Percentiles rank a stretch among this genome's conserved stretches.
These are phyloP conservation scores for Isatis tinctoria DNA, from an alignment of 345 rosid species.

Conservation along the genomic window DNA sequence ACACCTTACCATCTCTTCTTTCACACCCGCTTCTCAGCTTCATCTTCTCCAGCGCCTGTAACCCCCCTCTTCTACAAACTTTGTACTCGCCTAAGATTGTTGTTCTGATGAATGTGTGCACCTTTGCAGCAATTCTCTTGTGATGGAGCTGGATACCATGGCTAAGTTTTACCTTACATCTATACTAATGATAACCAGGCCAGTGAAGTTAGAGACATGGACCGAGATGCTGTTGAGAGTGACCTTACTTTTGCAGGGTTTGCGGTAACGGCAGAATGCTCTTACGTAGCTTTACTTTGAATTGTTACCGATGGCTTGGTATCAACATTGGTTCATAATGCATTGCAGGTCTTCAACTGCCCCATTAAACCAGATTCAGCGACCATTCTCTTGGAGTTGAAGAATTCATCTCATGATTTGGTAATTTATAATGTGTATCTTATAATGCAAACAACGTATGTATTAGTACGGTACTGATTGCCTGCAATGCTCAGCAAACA, in stretches of 20 bases:
- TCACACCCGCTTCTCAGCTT: slow-evolving; percentile 79
- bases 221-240: slow-evolving; percentile 82
- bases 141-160: slow-evolving; percentile 83
- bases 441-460: neutral
- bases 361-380: slow-evolving; percentile 97
- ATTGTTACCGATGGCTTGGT: neutral
- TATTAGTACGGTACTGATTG: neutral
- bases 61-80: slow-evolving; percentile 48
- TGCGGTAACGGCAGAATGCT: slow-evolving; percentile 47
- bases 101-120: neutral
- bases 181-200: slow-evolving; percentile 60
- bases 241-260: too few species aligned
- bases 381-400: slow-evolving; percentile 67
- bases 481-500: neutral
- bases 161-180: slow-evolving; percentile 14
- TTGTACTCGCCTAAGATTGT: neutral
- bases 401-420: slow-evolving; percentile 94
- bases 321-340: slow-evolving; percentile 10
- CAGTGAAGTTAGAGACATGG: slow-evolving; percentile 95
- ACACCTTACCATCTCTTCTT: slow-evolving; percentile 75
- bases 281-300: slow-evolving; percentile 5
- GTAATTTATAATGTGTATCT: slow-evolving; percentile 39
- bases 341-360: slow-evolving; percentile 89
- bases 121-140: slow-evolving; percentile 64
- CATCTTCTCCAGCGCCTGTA: slow-evolving; percentile 93